A percentile compares a stretch with the other conserved stretches of the same genome.
These are phyloP conservation scores for Populus hybrid DNA, from an alignment of 441 rosid genomes.

Conservation along the genomic window DNA sequence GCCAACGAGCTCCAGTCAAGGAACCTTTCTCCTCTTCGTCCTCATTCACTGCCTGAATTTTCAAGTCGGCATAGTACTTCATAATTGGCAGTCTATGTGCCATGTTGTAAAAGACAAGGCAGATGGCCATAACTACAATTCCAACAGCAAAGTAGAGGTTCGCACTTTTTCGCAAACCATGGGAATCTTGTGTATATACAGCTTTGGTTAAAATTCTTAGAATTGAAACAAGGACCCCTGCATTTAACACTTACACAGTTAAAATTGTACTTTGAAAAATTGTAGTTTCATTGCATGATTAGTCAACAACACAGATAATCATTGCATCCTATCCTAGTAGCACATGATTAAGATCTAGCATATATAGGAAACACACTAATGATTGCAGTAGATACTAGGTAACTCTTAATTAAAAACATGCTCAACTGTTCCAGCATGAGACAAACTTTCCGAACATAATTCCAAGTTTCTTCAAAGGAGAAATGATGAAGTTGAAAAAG, in stretches of 20 bases:
- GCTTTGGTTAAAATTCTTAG: constrained; percentile 80
- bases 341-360: background rate
- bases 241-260: constrained; percentile 27
- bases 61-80: constrained; percentile 63
- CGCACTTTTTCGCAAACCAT: constrained; percentile 74
- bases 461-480: background rate
- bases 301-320: background rate
- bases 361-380: background rate
- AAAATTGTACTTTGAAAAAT: background rate
- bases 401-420: background rate
- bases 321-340: background rate
- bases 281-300: background rate
- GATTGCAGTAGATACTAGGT: background rate
- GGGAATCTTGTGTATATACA: constrained; percentile 61
- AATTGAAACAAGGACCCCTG: constrained; percentile 89
- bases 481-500: background rate
- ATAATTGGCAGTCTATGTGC: constrained; percentile 77
- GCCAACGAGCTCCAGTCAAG: constrained; percentile 56
- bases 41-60: constrained; percentile 47
- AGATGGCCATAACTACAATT: constrained; percentile 70
- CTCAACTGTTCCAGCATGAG: background rate
- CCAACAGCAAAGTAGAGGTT: constrained; percentile 71
- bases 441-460: background rate
- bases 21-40: constrained; percentile 47
- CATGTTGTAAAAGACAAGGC: constrained; percentile 63